Evolutionary conservation across 2,329 filamentous ascomycete species (phyloP), one percentile per base, ranked within the genome.

Genomic region (Aspergillus sp.): DNA sequence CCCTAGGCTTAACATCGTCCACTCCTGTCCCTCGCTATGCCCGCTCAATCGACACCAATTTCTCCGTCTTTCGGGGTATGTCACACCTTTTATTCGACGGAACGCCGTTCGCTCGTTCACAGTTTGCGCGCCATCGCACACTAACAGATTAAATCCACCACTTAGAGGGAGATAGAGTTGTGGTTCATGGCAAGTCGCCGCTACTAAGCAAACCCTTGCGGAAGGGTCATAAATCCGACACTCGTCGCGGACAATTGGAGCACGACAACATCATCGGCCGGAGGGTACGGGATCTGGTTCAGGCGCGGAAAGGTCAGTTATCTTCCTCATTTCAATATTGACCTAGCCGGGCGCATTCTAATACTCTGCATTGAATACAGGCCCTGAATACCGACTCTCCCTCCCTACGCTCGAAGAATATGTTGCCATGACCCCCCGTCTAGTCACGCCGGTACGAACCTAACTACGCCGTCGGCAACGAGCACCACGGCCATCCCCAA

Each of bases 331-430:
- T 17, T 12, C n/a, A 17, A 47, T 39, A 13, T 4, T 4, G 12
- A n/a, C 25, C 12, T 17, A 30, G 30, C 13, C 2, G 23, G 28
- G 23, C 17, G 15, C 28, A 28, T 15, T 15, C 38, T 30, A 47
- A 32, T 30, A 10, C 15, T 21, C 65, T 54, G 15, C 48, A 38
- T 43, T 13, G 49, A 36, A 13, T 36, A 32, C 47, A 78, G 82
- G 81, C 30, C 71, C 77, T 9, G 71, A 80, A 4, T 86, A 85
- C 60, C 80, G 86, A 61, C 70, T 91, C 43, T 83, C 85, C 57
- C 84, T 87, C 64, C 89, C 90, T 15, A 88, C 88, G 0, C 78
- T 95, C 59, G 87, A 88, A 51, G 88, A 92, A 74, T 93, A 93
- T 77, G 85, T 92, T 56, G 81, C 85, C 50, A 78, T 89, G 61